phyloP scores from a whole-genome alignment of 148 eudicot genomes.

The Diospyros lotus region DNA sequence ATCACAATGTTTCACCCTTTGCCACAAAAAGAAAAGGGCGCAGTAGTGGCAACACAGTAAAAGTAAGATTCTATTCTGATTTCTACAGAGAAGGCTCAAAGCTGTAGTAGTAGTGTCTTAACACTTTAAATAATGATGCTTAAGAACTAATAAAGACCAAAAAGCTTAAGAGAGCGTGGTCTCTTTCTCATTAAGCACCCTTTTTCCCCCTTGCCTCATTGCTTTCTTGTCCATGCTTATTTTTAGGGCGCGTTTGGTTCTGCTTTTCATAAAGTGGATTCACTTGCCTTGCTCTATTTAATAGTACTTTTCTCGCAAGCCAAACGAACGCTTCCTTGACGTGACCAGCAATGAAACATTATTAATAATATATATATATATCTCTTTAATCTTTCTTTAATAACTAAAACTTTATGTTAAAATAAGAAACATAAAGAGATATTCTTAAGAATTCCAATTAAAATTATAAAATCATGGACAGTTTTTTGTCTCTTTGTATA shows the following conservation, averaged over 20 bases:
- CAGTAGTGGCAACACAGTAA: not conserved
- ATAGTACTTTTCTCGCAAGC: too few relatives aligned
- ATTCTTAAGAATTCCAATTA: too few relatives aligned
- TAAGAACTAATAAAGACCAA: not conserved
- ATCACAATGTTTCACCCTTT: too few relatives aligned
- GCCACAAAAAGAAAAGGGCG: not conserved
- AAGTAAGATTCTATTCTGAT: not conserved
- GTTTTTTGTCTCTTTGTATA: too few relatives aligned
- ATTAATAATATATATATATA: too few relatives aligned
- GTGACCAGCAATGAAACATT: not conserved
- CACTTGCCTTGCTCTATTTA: not conserved
- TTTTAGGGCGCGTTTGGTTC: constrained; percentile 11
- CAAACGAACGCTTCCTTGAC: too few relatives aligned
- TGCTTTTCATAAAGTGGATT: constrained; percentile 8
- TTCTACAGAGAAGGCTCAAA: not conserved
- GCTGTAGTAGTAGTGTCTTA: not conserved
- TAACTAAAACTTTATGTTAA: too few relatives aligned
- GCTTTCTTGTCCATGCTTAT: constrained; percentile 9
- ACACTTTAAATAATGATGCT: not conserved
- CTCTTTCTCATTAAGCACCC: not conserved
- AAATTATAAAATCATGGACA: too few relatives aligned
- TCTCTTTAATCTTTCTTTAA: too few relatives aligned
- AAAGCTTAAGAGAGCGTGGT: not conserved
- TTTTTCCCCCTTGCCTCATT: not conserved
- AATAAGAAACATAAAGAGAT: too few relatives aligned